These are phyloP conservation scores for Boletus rubescentipes DNA, from an alignment of 768 basidiomycete genomes.

Conservation along the genomic window DNA sequence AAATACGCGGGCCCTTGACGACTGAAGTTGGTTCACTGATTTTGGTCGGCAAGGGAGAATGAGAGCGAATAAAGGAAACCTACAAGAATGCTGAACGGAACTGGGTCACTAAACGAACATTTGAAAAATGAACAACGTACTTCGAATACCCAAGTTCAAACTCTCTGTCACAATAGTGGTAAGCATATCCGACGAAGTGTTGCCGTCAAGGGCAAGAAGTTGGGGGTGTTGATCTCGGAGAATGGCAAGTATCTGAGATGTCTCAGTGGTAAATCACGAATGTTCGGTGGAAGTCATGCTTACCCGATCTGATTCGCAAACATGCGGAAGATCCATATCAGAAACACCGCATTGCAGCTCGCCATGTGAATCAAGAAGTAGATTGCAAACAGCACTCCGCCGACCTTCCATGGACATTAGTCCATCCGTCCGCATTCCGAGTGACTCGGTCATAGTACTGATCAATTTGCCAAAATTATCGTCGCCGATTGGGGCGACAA, in stretches of 20 bases:
- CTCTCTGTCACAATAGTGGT: slow-evolving; percentile 52
- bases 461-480: slow-evolving; percentile 79
- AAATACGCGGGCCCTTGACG: slow-evolving; percentile 70
- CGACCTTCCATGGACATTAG: slow-evolving; percentile 42
- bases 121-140: slow-evolving; percentile 40
- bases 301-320: slow-evolving; percentile 48
- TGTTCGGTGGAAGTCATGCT: not conserved
- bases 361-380: slow-evolving; percentile 73
- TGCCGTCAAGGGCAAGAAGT: slow-evolving; percentile 76
- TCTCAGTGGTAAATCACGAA: not conserved
- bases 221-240: slow-evolving; percentile 49
- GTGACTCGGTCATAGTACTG: slow-evolving; percentile 47
- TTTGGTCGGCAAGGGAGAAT: slow-evolving; percentile 4
- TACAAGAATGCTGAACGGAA: slow-evolving; percentile 69
- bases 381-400: slow-evolving; percentile 81
- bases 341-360: slow-evolving; percentile 83
- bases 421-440: slow-evolving; percentile 86
- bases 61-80: slow-evolving; percentile 24
- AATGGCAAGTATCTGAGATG: slow-evolving; percentile 48
- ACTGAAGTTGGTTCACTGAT: slow-evolving; percentile 91
- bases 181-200: slow-evolving; percentile 58
- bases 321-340: slow-evolving; percentile 77
- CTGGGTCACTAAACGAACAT: slow-evolving; percentile 1
- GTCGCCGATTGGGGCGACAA: slow-evolving; percentile 74
- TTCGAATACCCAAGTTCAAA: slow-evolving; percentile 42